Percentiles rank a stretch among this genome's conserved stretches.
phyloP scores from a whole-genome alignment of 2,329 filamentous ascomycete species.

The Epichloe bromicola region DNA sequence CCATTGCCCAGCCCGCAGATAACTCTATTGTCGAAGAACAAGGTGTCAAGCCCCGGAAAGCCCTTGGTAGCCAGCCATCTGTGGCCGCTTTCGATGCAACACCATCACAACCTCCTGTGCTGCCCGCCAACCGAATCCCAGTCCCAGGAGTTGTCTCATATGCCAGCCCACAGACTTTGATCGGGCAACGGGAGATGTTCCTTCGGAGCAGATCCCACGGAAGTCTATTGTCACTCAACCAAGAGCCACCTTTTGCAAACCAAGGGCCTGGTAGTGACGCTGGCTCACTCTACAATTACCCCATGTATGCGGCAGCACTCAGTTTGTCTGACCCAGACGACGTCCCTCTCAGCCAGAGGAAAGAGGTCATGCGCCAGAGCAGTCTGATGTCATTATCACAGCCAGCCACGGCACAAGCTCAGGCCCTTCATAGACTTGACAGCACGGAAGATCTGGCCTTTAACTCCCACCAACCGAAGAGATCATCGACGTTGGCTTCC shows the following conservation, averaged over 20 bases:
- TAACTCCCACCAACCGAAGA: constrained; percentile 42
- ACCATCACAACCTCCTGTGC: not conserved
- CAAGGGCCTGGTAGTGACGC: constrained; percentile 26
- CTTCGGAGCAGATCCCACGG: constrained; percentile 39
- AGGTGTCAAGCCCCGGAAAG: not conserved
- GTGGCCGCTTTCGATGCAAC: constrained; percentile 10
- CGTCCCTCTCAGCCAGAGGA: constrained; percentile 57
- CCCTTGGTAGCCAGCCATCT: constrained; percentile 11
- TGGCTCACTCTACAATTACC: constrained; percentile 26
- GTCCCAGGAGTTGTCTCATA: constrained; percentile 36
- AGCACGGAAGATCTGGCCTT: constrained; percentile 26
- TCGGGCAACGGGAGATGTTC: constrained; percentile 42
- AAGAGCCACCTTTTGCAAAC: constrained; percentile 13
- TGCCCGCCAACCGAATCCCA: constrained; percentile 11
- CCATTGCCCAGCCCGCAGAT: constrained; percentile 7
- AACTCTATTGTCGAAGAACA: constrained; percentile 7
- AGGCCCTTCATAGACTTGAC: constrained; percentile 12
- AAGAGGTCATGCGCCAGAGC: constrained; percentile 44
- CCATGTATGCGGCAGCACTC: constrained; percentile 16
- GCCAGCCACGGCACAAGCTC: constrained; percentile 9
- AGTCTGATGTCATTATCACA: constrained; percentile 24
- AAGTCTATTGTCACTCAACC: constrained; percentile 18
- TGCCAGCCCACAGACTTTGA: constrained; percentile 39
- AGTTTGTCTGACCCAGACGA: constrained; percentile 44
- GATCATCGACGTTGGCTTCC: constrained; percentile 29